These are phyloP conservation scores for Persicaria tinctoria DNA, from an alignment of 148 eudicot genomes.

Conservation along the genomic window DNA sequence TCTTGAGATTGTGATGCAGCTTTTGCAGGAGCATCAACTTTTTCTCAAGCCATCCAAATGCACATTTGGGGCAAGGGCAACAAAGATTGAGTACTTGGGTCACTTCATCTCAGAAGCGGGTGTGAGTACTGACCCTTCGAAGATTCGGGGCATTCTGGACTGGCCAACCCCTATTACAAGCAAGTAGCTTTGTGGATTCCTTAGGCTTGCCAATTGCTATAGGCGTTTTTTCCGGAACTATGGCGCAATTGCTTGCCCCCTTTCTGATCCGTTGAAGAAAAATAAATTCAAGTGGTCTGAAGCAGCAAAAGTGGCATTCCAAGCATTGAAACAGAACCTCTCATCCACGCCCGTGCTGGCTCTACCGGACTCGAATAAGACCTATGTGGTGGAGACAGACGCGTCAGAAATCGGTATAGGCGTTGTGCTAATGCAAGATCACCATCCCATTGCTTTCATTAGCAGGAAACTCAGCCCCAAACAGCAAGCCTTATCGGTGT, in stretches of 20 bases:
- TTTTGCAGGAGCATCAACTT: background rate
- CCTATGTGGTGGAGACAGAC: background rate
- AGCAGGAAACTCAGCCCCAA: too few species aligned
- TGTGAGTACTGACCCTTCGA: background rate
- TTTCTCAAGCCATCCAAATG: background rate
- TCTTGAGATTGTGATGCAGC: background rate
- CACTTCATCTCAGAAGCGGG: background rate
- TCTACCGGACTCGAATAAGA: background rate
- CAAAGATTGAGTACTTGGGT: background rate
- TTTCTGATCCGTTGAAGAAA: background rate
- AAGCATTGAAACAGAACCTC: too few species aligned
- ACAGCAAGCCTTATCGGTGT: too few species aligned
- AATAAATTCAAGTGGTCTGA: background rate
- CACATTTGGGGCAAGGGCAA: background rate
- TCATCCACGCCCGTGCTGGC: background rate
- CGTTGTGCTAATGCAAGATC: too few species aligned
- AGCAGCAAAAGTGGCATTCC: background rate
- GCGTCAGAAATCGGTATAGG: background rate
- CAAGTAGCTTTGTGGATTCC: background rate
- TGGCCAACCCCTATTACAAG: background rate
- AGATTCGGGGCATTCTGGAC: background rate
- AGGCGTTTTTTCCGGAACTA: background rate
- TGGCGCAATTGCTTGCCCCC: background rate
- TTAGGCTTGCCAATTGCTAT: background rate
- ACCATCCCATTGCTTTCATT: too few species aligned